Conservation (phyloP, 176 grass and related monocot species). For the Rhynchospora tenuis region DNA sequence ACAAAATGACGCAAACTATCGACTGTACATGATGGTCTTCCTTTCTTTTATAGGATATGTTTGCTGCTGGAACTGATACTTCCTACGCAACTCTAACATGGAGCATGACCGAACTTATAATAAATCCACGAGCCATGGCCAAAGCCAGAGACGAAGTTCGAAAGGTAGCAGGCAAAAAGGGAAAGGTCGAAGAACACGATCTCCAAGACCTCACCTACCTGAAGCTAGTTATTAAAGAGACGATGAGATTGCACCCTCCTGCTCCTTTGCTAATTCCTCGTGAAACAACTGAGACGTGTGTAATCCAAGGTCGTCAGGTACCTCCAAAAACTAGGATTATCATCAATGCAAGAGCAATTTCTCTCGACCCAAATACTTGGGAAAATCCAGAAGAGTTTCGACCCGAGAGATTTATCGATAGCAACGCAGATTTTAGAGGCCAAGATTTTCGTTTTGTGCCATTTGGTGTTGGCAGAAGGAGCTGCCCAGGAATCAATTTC, state of each 20-base stretch:
- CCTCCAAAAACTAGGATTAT: conserved; percentile 43
- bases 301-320: conserved; percentile 29
- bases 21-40: no score
- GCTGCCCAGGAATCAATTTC: conserved; percentile 63
- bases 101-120: conserved; percentile 61
- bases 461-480: conserved; percentile 58
- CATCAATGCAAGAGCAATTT: conserved; percentile 59
- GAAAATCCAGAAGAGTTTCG: conserved; percentile 32
- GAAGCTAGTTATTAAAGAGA: conserved; percentile 51
- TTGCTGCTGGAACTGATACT: conserved; percentile 56
- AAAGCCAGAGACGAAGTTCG: conserved; percentile 52
- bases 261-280: conserved; percentile 53
- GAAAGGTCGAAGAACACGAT: conserved; percentile 43
- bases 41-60: conserved; percentile 46
- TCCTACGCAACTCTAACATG: conserved; percentile 40
- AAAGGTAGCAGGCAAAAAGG: neutral
- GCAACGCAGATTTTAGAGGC: conserved; percentile 22
- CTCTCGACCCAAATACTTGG: conserved; percentile 34
- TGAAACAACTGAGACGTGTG: conserved; percentile 35
- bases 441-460: conserved; percentile 47
- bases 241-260: conserved; percentile 49
- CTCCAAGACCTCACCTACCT: conserved; percentile 42
- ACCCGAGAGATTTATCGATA: conserved; percentile 49
- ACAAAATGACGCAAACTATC: no score
- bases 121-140: conserved; percentile 34